Evolutionary conservation across 2,329 filamentous ascomycete genomes (phyloP), one percentile per base, ranked within the genome.

Genomic region (Triangularia setosa): DNA sequence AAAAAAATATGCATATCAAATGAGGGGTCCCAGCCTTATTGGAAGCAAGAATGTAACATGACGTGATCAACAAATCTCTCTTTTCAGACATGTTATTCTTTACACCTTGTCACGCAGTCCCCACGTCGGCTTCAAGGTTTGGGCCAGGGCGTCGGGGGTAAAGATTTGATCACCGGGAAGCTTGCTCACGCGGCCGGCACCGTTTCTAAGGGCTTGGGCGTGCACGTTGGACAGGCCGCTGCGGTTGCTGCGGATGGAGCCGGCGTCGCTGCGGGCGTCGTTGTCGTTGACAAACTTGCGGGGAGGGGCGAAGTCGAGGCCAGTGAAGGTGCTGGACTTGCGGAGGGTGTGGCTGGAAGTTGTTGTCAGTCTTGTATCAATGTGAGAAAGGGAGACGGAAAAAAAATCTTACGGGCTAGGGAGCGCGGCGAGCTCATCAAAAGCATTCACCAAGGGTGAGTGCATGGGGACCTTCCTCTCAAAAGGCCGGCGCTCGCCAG

Each of bases 401-500:
- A 8, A 57, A 67, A 90, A n/a, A n/a, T n/a, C 91, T 90, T 87
- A 94, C 87, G 95, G 93, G 83, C 93, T 97, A 40, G 95, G 95
- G 68, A 99, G 87, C 8, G 85, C 84, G 12, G 89, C 79, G 67
- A 98, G 87, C 65, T 98, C 94, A 63, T 98, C 94, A 76, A 93
- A 97, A 4, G 93, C 84, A 65, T 90, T 92, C 24, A 84, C 88
- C 44, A 97, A 83, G 0, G 93, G 93, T n/a, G 88, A 90, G 73
- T 91, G 89, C 28, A 86, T 84, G 16, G 89, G 87, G 1, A 93
- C 83, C 40, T 83, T 81, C n/a, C 90, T 88, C 63, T 87, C 88
- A 79, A 92, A 99, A 1, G 92, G 87, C 33, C 88, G 78, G 69
- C 86, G 81, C 74, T 89, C 87, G 59, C 87, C 86, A 5, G 85